phyloP scores from a whole-genome alignment of 2,329 filamentous ascomycete species.

The Aspergillus fijiensis region DNA sequence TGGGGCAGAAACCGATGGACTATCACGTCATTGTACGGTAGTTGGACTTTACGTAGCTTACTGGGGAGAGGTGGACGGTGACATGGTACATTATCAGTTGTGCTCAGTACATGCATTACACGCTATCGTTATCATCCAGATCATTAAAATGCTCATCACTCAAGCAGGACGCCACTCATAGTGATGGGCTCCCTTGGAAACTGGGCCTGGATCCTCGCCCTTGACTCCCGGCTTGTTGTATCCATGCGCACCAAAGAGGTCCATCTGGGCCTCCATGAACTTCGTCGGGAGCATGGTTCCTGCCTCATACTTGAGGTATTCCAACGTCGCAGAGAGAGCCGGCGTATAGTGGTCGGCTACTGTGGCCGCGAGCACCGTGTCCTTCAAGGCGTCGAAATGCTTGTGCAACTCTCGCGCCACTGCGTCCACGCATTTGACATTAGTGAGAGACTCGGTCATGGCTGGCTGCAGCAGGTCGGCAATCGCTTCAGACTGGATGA shows the following conservation, averaged over 20 bases:
- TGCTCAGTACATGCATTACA: neutral
- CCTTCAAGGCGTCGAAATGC: conserved; percentile 54
- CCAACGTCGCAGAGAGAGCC: conserved; percentile 60
- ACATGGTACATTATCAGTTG: neutral
- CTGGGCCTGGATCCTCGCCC: conserved; percentile 52
- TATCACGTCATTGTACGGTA: no score
- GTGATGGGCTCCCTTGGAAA: conserved; percentile 59
- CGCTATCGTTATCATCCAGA: neutral
- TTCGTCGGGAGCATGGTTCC: conserved; percentile 62
- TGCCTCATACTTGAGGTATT: conserved; percentile 65
- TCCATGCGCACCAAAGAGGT: conserved; percentile 68
- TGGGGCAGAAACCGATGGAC: no score
- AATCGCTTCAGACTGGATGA: conserved; percentile 68
- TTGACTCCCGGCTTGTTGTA: conserved; percentile 56
- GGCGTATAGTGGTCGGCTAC: conserved; percentile 62
- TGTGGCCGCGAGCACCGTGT: conserved; percentile 55
- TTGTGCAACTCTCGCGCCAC: conserved; percentile 56
- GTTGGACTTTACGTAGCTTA: no score
- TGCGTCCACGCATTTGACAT: conserved; percentile 43
- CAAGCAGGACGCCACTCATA: conserved; percentile 60
- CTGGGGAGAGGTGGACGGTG: neutral
- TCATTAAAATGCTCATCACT: neutral
- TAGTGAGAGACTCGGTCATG: conserved; percentile 29
- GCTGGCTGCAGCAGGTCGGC: conserved; percentile 55
- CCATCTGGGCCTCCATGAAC: conserved; percentile 70